These are phyloP conservation scores for Evansstolkia leycettana DNA, from an alignment of 495 filamentous ascomycete genomes.

Conservation along the genomic window DNA sequence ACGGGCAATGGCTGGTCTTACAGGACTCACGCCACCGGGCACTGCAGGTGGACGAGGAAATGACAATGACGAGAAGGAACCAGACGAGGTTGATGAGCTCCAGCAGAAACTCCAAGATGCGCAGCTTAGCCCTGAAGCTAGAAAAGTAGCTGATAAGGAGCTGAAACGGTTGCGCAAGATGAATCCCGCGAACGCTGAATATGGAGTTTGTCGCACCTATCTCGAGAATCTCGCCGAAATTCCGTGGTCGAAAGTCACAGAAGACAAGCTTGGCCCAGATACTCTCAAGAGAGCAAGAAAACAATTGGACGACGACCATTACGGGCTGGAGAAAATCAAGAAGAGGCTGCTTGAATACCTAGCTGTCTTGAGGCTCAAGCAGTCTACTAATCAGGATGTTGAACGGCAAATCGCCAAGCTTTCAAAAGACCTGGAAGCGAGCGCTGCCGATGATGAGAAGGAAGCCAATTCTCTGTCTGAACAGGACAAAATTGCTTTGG, in stretches of 20 bases:
- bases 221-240: conserved; percentile 91
- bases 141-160: conserved; percentile 81
- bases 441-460: conserved; percentile 30
- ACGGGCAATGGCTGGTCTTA: conserved; percentile 35
- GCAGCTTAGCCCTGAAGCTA: conserved; percentile 59
- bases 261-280: conserved; percentile 74
- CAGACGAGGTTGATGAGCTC: conserved; percentile 82
- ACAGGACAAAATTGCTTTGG: conserved; percentile 33
- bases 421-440: conserved; percentile 42
- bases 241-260: conserved; percentile 79
- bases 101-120: conserved; percentile 78
- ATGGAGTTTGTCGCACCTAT: conserved; percentile 88
- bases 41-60: conserved; percentile 31
- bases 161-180: conserved; percentile 85
- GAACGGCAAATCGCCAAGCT: conserved; percentile 61
- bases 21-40: conserved; percentile 40
- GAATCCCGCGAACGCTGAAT: conserved; percentile 88
- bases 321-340: conserved; percentile 94
- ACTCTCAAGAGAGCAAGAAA: conserved; percentile 70
- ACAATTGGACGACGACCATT: conserved; percentile 93
- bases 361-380: conserved; percentile 88
- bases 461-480: conserved; percentile 20
- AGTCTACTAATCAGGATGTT: conserved; percentile 68
- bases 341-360: conserved; percentile 92
- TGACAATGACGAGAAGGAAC: conserved; percentile 55